A percentile compares a stretch with the other conserved stretches of the same genome.
Evolutionary conservation across 2,329 filamentous ascomycete species (phyloP).

Genomic region (Coniochaeta prunicola): DNA sequence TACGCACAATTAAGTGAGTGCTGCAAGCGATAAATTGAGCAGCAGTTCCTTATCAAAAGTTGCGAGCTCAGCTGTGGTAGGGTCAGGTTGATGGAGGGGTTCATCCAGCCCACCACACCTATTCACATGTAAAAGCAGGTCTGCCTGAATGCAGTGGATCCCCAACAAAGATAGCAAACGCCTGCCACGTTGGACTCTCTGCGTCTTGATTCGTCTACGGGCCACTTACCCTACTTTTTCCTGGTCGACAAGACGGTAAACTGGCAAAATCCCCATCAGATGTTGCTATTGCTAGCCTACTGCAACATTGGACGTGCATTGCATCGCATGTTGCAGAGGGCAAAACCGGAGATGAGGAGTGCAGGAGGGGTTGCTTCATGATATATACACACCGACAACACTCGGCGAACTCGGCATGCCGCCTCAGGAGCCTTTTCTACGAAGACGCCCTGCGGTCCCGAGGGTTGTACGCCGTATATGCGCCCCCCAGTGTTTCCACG

Average conservation of each 20-base stretch:
- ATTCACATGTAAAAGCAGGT: neutral
- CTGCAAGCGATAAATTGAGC: neutral
- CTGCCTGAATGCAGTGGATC: neutral
- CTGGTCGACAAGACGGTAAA: neutral
- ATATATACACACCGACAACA: neutral
- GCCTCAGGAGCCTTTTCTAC: neutral
- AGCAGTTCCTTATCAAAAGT: neutral
- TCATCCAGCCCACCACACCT: neutral
- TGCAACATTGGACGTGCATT: neutral
- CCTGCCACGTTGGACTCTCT: neutral
- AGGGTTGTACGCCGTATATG: neutral
- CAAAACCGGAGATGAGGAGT: neutral
- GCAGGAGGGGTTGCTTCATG: neutral
- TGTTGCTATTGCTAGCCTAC: neutral
- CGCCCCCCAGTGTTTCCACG: neutral
- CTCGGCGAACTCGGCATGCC: neutral
- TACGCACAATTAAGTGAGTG: neutral
- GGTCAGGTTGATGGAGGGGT: neutral
- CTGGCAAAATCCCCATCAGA: neutral
- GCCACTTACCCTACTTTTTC: neutral
- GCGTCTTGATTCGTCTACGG: neutral
- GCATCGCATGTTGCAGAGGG: neutral
- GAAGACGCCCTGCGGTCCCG: neutral
- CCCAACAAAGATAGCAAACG: constrained; percentile 1
- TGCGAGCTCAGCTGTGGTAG: neutral